Evolutionary conservation across 1,139 yeast genomes (phyloP).

Genomic region (Debaryomycetaceae sp.): DNA sequence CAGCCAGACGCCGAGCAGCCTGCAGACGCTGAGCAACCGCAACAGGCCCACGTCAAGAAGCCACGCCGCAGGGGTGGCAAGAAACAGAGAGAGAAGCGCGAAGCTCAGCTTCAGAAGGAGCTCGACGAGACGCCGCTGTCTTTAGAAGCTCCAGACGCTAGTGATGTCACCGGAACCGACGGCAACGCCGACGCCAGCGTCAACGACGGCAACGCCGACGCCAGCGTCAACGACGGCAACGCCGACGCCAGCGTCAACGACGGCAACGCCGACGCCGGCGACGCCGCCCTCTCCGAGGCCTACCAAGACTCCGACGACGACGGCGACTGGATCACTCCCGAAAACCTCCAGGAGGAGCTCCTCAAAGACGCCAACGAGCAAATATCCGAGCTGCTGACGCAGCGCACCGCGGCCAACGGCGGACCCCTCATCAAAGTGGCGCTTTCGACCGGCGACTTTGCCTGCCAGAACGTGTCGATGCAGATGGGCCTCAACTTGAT

Average conservation of each 20-base stretch:
- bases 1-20: background rate
- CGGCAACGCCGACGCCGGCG: conserved; percentile 8
- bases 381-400: conserved; percentile 25
- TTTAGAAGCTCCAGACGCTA: conserved; percentile 10
- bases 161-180: conserved; percentile 10
- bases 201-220: no score
- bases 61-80: conserved; percentile 61
- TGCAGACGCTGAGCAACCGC: conserved; percentile 7
- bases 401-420: conserved; percentile 15
- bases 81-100: conserved; percentile 55
- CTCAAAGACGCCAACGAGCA: conserved; percentile 56
- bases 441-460: conserved; percentile 92
- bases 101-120: conserved; percentile 28
- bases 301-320: conserved; percentile 66
- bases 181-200: no score
- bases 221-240: no score
- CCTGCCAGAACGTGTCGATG: conserved; percentile 91
- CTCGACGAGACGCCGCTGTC: no score
- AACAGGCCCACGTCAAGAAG: conserved; percentile 27
- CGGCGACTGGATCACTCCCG: conserved; percentile 96
- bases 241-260: no score
- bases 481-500: conserved; percentile 85
- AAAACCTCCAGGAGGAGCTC: conserved; percentile 67
- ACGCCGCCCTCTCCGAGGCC: conserved; percentile 31
- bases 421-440: conserved; percentile 58